Conservation (phyloP, 2,329 filamentous ascomycete species). For the Curvularia sp. region DNA sequence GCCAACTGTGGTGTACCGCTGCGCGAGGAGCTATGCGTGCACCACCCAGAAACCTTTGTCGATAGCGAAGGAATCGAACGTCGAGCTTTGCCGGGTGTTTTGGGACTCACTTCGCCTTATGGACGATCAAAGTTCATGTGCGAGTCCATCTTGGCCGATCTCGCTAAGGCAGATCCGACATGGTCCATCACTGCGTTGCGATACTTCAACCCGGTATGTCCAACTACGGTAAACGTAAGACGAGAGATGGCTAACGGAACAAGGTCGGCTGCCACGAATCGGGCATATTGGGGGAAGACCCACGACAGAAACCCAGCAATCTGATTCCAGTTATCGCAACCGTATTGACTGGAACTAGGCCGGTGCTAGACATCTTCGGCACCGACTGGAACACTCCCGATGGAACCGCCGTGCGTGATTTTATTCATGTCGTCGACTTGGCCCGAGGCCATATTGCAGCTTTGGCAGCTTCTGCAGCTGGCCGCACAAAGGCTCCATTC, state of each 20-base stretch:
- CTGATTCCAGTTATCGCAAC: constrained; percentile 69
- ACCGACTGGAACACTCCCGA: constrained; percentile 70
- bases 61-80: constrained; percentile 54
- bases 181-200: constrained; percentile 69
- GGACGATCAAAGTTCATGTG: constrained; percentile 72
- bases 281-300: constrained; percentile 69
- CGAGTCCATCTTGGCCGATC: constrained; percentile 69
- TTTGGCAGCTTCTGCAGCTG: constrained; percentile 50
- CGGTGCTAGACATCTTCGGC: constrained; percentile 67
- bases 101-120: constrained; percentile 69
- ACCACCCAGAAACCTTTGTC: constrained; percentile 55
- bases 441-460: constrained; percentile 70
- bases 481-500: constrained; percentile 44
- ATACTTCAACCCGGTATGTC: constrained; percentile 68
- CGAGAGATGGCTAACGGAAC: constrained; percentile 14
- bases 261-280: constrained; percentile 68
- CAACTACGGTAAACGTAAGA: too few relatives aligned
- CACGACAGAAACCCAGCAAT: constrained; percentile 67
- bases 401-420: constrained; percentile 71
- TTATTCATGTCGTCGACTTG: constrained; percentile 71
- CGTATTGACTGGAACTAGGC: constrained; percentile 63
- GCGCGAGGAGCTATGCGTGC: constrained; percentile 64
- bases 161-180: constrained; percentile 65
- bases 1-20: constrained; percentile 57
- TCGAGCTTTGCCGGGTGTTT: constrained; percentile 57